Percentiles rank a stretch among this genome's conserved stretches.
Evolutionary conservation across 2,329 filamentous ascomycete species (phyloP).

Genomic region (Cladosporium sphaerospermum): DNA sequence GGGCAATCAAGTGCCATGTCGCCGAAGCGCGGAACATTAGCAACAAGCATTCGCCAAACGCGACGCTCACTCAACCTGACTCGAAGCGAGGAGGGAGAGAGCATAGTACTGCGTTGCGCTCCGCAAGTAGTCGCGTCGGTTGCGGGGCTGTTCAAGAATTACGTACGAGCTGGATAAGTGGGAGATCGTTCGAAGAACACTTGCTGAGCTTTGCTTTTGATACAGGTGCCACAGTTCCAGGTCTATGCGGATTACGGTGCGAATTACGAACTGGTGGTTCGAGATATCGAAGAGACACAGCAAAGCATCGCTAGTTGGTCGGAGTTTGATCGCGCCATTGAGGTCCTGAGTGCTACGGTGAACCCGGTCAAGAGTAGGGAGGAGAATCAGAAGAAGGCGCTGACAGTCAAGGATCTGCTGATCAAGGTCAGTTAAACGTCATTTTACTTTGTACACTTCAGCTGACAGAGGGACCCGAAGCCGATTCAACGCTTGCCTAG

Average conservation of each 20-base stretch:
- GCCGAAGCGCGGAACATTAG: not conserved
- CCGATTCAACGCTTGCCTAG: slow-evolving; percentile 89
- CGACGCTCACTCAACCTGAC: slow-evolving; percentile 43
- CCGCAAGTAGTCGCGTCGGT: slow-evolving; percentile 50
- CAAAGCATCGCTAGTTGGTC: slow-evolving; percentile 67
- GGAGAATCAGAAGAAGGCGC: slow-evolving; percentile 62
- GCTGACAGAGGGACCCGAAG: slow-evolving; percentile 38
- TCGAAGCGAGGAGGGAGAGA: slow-evolving; percentile 34
- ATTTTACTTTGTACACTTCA: too few species aligned
- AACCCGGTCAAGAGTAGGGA: slow-evolving; percentile 61
- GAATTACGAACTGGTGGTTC: slow-evolving; percentile 79
- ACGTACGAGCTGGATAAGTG: slow-evolving; percentile 35
- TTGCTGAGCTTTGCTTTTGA: slow-evolving; percentile 32
- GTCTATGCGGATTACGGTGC: slow-evolving; percentile 88
- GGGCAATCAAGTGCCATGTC: slow-evolving; percentile 15
- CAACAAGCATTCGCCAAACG: slow-evolving; percentile 25
- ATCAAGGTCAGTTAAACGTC: slow-evolving; percentile 62
- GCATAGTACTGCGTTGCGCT: slow-evolving; percentile 40
- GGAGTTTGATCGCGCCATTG: slow-evolving; percentile 76
- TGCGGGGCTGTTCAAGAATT: slow-evolving; percentile 47
- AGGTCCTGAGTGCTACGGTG: slow-evolving; percentile 70
- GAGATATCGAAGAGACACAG: slow-evolving; percentile 65
- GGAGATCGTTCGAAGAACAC: slow-evolving; percentile 30
- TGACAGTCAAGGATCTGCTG: slow-evolving; percentile 78
- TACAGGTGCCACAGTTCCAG: slow-evolving; percentile 72